These are phyloP conservation scores for Brassica juncea DNA, from an alignment of 345 rosid species.

Conservation along the genomic window DNA sequence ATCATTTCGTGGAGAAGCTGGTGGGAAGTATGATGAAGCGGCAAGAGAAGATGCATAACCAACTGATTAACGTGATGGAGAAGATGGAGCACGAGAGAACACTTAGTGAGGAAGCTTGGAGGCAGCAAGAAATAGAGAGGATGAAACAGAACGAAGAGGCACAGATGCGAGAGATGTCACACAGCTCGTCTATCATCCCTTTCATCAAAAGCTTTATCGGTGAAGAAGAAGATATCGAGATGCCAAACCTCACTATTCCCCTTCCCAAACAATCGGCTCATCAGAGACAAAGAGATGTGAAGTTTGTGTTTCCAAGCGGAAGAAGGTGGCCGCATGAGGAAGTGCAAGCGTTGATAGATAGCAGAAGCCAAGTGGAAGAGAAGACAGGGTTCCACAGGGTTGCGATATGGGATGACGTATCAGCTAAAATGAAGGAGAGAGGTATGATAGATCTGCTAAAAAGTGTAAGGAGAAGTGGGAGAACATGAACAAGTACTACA, in stretches of 20 bases:
- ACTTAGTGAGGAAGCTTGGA: conserved; percentile 80
- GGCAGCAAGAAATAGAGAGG: conserved; percentile 62
- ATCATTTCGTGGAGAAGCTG: conserved; percentile 55
- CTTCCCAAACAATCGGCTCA: conserved; percentile 36
- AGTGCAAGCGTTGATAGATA: conserved; percentile 64
- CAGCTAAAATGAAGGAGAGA: conserved; percentile 54
- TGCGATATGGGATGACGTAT: conserved; percentile 69
- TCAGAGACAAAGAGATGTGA: conserved; percentile 23
- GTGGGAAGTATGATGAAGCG: conserved; percentile 61
- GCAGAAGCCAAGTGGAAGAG: conserved; percentile 52
- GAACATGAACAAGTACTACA: conserved; percentile 76
- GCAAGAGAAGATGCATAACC: conserved; percentile 77
- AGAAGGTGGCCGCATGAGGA: conserved; percentile 79
- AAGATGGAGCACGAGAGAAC: conserved; percentile 66
- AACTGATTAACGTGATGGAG: conserved; percentile 68
- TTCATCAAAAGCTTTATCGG: conserved; percentile 54
- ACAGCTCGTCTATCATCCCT: conserved; percentile 62
- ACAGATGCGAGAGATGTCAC: conserved; percentile 58
- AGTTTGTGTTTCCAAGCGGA: conserved; percentile 31
- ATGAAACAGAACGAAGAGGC: conserved; percentile 57
- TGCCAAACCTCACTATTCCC: neutral
- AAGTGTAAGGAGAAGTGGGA: conserved; percentile 92
- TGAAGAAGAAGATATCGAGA: conserved; percentile 41
- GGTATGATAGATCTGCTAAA: conserved; percentile 59
- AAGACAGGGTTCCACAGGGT: conserved; percentile 46